Evolutionary conservation across 257 asterid genomes (phyloP), one percentile per base, ranked within the genome.

Genomic region (Lycium ferocissimum): DNA sequence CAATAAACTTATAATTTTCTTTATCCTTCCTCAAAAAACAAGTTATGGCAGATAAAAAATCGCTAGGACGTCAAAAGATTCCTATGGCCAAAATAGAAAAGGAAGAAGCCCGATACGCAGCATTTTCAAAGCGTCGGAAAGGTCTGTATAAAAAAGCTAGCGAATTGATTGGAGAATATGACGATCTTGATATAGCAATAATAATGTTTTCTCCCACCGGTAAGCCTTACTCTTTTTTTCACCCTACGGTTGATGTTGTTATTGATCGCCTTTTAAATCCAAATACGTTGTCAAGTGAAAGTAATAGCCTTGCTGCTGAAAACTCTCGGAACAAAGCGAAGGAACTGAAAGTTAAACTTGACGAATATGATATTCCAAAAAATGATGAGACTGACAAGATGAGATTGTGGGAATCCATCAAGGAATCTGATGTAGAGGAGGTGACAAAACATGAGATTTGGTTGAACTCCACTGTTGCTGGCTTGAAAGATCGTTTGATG

Each of bases 151-250:
- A 79, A 35, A 90, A 88, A 20, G 89, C 88, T 9, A 88, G 90
- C 63, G 92, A 88, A 82, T 75, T 90, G 10, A 85, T 85, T 79
- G 82, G 87, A 3, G 54, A 86, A 2, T 89, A 90, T 79, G 88
- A 89, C 81, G 75, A 85, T 7, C 59, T 85, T 18, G 92, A 88
- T 17, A 56, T 90, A 9, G 92, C 91, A 9, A n/a, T 88, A 56
- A 70, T 90, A 14, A 3, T 87, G 11, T 88, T 45, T 14, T 90
- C 90, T 7, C 90, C 89, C 1, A 87, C 87, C 0, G 88, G 89
- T 9, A 90, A 89, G 85, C 87, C 85, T 45, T 89, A 71, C 83
- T 87, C 91, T 40, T 89, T 89, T 85, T 90, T 90, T 43, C 86
- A 87, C 18, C 93, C 91, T 2, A 87, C 88, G 4, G 61, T 81